Base-by-base conservation (phyloP, 2,329 filamentous ascomycete species). In the Blumeria graminis region DNA sequence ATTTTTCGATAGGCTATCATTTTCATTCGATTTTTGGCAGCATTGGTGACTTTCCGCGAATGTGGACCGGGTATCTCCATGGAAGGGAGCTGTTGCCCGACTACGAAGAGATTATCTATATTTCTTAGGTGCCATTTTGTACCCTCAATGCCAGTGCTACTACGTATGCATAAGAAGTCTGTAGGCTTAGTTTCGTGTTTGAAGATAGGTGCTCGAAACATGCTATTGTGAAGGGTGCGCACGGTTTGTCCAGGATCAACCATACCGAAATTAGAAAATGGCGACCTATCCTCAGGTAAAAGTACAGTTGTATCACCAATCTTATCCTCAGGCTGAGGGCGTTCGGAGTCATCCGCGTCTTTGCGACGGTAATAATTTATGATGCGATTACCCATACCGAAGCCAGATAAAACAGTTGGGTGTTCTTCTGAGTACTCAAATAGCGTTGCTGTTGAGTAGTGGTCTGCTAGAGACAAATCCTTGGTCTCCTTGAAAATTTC, bases 361-460 rank as follows among this genome's bases (percentile, higher is more conserved):
- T 87, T 87, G 58, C 89, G 81, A 41, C 87, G 84, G 67, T 95
- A 95, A 69, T 96, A 98, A 68, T 98, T 96, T 72, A 96, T 87
- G 58, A 98, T 77, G 56, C 88, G 84, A 67, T 84, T 94, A 55
- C 89, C 89, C 92, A 98, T 98, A 61, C 90, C 92, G 64, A 95
- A 94, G 66, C 94, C 95, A 46, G 90, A 95, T 59, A 98, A 72
- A 58, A 94, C 87, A 9, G 83, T 84, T 0, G 92, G 92, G 60
- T 87, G 83, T 64, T 95, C 88, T 69, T 98, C 92, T 8, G 87
- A 93, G 67, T 98, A 98, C 69, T 98, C 92, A 36, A 96, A 82
- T 13, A 98, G 76, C 5, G 95, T 76, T 18, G 87, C 82, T 45
- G 81, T 84, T 0, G 90, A 88, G 65, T 94, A 95, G 68, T 63